Evolutionary conservation across 768 basidiomycete species (phyloP), one percentile per base, ranked within the genome.

Genomic region (Lanmaoa pseudosensibilis): DNA sequence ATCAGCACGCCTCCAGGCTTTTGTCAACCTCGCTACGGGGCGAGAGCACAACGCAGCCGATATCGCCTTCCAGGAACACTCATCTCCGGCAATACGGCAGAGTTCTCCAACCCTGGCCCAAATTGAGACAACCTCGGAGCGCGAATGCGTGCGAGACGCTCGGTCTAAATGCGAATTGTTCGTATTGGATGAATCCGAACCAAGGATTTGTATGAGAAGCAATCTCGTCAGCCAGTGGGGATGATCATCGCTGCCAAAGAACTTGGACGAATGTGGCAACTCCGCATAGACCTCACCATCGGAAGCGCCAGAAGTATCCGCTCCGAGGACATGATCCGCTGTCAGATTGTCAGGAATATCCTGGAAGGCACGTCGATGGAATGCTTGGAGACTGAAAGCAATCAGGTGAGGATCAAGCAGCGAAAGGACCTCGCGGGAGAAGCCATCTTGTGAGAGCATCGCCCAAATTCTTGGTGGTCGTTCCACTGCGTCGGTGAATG

Each of bases 221-320:
- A 89, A 70, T 63, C 82, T 86, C 15, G 92, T 93, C 40, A 93
- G 74, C 90, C 91, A 94, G 67, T 94, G 88, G 2, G 90, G 88
- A 41, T 76, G 78, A 6, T 84, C 83, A 30, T 88, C 86, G 55
- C 74, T 86, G 8, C 90, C 90, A 59, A 88, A 84, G 18, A 92
- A 77, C 23, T 75, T 74, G 16, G 67, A 54, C 21, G 65, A 62
- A 18, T 65, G 68, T 6, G 60, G 38, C 12, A 45, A 50, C 23
- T 50, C 61, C 13, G 54, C 44, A n/a, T 41, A 34, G 12, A 13
- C 37, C 13, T 43, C 55, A 10, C 48, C 51, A n/a, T 65, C 58
- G 8, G 58, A 44, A 23, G 50, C 37, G 6, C 46, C 47, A 32
- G 57, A 50, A n/a, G 55, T 40, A 1, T 76, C 78, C 9, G 60